Base-by-base conservation (phyloP, 352 stramenopile species). In the Phytophthora tentaculata region DNA sequence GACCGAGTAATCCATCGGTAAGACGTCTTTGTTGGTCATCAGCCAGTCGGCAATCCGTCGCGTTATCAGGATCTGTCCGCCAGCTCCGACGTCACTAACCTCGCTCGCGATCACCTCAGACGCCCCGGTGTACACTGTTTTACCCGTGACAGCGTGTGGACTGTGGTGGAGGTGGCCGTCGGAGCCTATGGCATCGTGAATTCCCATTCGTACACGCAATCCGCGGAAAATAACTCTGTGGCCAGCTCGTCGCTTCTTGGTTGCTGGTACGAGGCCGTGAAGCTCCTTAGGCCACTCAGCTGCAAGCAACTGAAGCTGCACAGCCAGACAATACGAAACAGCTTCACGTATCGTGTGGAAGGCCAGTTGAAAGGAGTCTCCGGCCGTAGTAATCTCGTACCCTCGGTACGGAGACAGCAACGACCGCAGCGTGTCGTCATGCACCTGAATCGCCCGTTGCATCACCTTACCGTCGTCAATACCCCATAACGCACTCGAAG, bases 331-430 rank as follows among this genome's bases (percentile, higher is more conserved):
- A 50, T 91, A 91, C 9, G 74, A 76, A 5, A 89, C 77, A 0
- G 83, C 85, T 47, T 93, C 85, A 3, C 64, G 68, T 39, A 90
- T 80, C 24, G 75, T 88, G 57, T 89, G 85, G 47, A 93, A 93
- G 3, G 80, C 83, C 16, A 93, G 39, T 20, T 91, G 83, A 64
- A 93, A 93, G 3, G 85, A 75, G 26, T 93, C 85, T 2, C 85
- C 85, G 0, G 71, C 73, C 1, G 85, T 93, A 26, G 85, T 91
- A 61, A 93, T 89, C 61, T 93, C 85, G 55, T 93, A 93, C 12
- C 84, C 84, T 39, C 74, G 73, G 37, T 91, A 79, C 19, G 77
- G 76, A n/a, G 61, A 55, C 39, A 88, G 44, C 54, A 76, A 39
- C 1, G 74, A 73, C 0, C 77, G 77, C 13, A 88, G 52, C 0